A percentile compares a stretch with the other conserved stretches of the same genome.
phyloP scores from a whole-genome alignment of 176 grass and related monocot genomes.

The Aegilops umbellulata region DNA sequence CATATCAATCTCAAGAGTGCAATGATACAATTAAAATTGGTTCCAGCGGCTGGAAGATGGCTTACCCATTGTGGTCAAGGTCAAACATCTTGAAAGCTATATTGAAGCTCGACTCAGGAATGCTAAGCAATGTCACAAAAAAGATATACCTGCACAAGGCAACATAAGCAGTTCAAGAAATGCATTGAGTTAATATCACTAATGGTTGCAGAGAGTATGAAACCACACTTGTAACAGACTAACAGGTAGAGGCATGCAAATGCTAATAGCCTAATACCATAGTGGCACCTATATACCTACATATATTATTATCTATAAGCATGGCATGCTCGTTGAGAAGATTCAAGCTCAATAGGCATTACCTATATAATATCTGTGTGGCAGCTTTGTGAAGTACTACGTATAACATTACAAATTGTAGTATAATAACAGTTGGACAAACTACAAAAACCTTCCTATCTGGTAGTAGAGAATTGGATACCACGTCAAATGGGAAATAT shows the following conservation, averaged over 20 bases:
- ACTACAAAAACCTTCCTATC: neutral
- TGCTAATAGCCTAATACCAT: neutral
- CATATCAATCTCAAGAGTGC: constrained; percentile 2
- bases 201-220: neutral
- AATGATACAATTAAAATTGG: neutral
- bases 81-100: constrained; percentile 99
- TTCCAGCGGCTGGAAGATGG: neutral
- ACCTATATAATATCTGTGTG: no score
- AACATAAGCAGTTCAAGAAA: constrained; percentile 27
- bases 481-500: neutral
- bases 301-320: neutral
- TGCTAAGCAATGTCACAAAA: constrained; percentile 95
- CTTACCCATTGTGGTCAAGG: constrained; percentile 81
- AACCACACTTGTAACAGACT: neutral
- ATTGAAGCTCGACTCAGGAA: constrained; percentile 91
- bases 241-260: neutral
- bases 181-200: neutral
- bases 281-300: neutral
- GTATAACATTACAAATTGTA: neutral
- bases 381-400: no score
- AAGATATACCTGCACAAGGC: constrained; percentile 80
- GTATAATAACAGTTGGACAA: neutral
- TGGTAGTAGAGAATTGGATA: neutral
- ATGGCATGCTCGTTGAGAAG: neutral
- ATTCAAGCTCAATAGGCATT: neutral